Evolutionary conservation across 257 asterid species (phyloP).

Genomic region (Salvia rosmarinus): DNA sequence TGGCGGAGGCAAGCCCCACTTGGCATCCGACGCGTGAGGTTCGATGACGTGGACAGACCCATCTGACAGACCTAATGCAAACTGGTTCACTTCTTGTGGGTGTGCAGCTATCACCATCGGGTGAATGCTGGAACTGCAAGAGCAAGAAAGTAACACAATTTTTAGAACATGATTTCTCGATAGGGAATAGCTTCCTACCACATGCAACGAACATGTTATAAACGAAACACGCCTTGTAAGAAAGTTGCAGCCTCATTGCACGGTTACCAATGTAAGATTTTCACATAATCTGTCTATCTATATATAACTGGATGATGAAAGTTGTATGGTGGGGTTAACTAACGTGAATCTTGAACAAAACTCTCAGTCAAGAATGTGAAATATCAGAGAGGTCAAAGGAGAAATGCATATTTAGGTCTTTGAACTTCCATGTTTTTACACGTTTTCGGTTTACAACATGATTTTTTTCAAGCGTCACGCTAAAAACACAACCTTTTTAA

Average conservation of each 20-base stretch:
- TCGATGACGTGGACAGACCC: slow-evolving; percentile 88
- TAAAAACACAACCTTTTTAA: too few relatives aligned
- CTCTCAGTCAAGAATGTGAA: neutral
- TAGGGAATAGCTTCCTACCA: neutral
- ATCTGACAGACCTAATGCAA: slow-evolving; percentile 85
- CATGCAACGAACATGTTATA: neutral
- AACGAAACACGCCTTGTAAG: neutral
- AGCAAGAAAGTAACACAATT: neutral
- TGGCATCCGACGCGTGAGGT: slow-evolving; percentile 84
- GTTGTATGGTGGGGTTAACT: neutral
- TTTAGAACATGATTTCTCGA: neutral
- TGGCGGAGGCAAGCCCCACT: slow-evolving; percentile 84
- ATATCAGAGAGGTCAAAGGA: neutral
- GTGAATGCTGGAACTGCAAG: slow-evolving; percentile 60
- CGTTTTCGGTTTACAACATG: too few relatives aligned
- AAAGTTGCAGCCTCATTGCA: neutral
- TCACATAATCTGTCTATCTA: too few relatives aligned
- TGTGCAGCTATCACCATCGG: slow-evolving; percentile 87
- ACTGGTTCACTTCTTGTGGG: slow-evolving; percentile 89
- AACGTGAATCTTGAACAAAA: neutral
- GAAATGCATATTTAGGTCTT: neutral
- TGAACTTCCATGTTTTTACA: neutral
- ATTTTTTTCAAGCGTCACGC: too few relatives aligned
- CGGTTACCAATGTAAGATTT: neutral
- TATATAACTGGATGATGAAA: too few relatives aligned